These are phyloP conservation scores for Fistulina hepatica DNA, from an alignment of 1,284 basidiomycete genomes.

Conservation along the genomic window DNA sequence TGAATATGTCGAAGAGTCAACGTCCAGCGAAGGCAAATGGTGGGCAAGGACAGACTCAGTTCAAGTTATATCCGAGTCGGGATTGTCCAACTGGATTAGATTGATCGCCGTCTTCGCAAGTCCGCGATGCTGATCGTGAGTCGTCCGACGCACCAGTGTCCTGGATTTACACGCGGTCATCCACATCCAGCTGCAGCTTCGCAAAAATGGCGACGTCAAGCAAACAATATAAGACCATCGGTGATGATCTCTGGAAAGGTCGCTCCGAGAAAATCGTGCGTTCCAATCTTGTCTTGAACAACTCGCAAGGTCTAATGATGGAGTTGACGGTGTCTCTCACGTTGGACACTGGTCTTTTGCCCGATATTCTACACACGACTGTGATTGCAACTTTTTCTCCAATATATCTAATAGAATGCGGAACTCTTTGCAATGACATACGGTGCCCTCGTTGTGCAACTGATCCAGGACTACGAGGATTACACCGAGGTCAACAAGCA, in stretches of 20 bases:
- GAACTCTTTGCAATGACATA: slow-evolving; percentile 97
- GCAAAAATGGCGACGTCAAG: slow-evolving; percentile 49
- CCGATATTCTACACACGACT: too few relatives aligned
- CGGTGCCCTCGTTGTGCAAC: slow-evolving; percentile 93
- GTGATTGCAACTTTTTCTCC: slow-evolving; percentile 3
- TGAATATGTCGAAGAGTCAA: not conserved
- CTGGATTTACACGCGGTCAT: not conserved
- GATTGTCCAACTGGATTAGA: too few relatives aligned
- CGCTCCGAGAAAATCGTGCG: slow-evolving; percentile 84
- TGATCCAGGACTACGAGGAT: slow-evolving; percentile 99
- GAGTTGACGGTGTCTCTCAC: too few relatives aligned
- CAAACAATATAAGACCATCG: slow-evolving; percentile 75
- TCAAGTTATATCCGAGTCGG: too few relatives aligned
- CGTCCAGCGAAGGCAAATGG: too few relatives aligned
- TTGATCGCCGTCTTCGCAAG: too few relatives aligned
- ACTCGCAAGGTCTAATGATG: too few relatives aligned
- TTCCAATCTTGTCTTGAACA: too few relatives aligned
- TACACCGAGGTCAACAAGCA: slow-evolving; percentile 84
- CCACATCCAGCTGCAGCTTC: not conserved
- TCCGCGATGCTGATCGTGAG: too few relatives aligned
- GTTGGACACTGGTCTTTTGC: too few relatives aligned
- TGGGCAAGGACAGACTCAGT: too few relatives aligned
- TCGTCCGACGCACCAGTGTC: too few relatives aligned
- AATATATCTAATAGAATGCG: slow-evolving; percentile 59
- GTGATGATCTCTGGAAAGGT: slow-evolving; percentile 87